phyloP scores from a whole-genome alignment of 2,329 filamentous ascomycete genomes.

The Penicillium crustosum region DNA sequence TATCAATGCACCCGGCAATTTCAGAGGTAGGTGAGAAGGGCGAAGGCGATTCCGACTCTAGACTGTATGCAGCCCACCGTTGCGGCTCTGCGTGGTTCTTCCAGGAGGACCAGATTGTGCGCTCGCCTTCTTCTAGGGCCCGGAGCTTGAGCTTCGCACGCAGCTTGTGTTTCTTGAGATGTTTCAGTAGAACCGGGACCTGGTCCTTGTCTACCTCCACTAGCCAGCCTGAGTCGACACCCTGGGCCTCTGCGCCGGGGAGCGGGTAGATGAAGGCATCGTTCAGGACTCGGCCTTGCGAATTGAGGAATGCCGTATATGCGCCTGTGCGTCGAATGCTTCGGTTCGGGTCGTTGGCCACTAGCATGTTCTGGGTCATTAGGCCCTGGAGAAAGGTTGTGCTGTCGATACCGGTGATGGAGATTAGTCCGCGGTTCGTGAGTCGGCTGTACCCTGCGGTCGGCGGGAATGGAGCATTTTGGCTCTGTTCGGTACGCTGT shows the following conservation, averaged over 20 bases:
- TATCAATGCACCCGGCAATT: constrained; percentile 40
- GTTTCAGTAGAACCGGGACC: constrained; percentile 62
- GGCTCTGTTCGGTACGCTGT: constrained; percentile 10
- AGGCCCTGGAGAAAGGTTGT: constrained; percentile 85
- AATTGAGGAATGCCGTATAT: constrained; percentile 84
- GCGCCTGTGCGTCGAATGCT: constrained; percentile 52
- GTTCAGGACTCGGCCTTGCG: constrained; percentile 77
- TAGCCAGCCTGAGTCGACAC: constrained; percentile 57
- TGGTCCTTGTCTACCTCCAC: constrained; percentile 78
- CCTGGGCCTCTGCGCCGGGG: constrained; percentile 38
- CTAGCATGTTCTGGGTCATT: constrained; percentile 69
- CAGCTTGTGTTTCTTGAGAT: constrained; percentile 83
- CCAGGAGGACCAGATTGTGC: constrained; percentile 74
- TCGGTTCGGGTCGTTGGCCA: constrained; percentile 42
- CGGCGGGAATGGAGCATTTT: constrained; percentile 38
- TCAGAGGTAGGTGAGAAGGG: constrained; percentile 30
- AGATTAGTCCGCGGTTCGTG: constrained; percentile 74
- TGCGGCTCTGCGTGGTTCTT: constrained; percentile 48
- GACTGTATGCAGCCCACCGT: constrained; percentile 41
- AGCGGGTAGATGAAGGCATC: constrained; percentile 85
- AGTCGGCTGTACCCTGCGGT: constrained; percentile 54
- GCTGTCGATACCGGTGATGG: constrained; percentile 74
- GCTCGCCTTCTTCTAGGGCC: constrained; percentile 64
- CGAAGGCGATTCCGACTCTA: constrained; percentile 35
- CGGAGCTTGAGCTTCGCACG: constrained; percentile 73